These are phyloP conservation scores for Metschnikowia matae DNA, from an alignment of 805 yeast species.

Conservation along the genomic window DNA sequence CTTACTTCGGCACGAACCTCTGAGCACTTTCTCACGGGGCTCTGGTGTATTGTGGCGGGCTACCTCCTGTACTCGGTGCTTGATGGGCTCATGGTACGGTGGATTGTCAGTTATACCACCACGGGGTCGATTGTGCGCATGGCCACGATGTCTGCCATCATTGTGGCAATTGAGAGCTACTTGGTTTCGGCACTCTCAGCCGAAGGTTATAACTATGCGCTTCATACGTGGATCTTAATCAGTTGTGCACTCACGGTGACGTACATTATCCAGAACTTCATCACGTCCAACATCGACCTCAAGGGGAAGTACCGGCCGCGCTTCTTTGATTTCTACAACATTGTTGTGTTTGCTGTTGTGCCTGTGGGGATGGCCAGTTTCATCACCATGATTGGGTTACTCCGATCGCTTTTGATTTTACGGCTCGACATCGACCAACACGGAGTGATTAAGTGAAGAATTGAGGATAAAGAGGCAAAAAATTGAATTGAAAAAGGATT, in stretches of 20 bases:
- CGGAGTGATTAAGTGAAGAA: neutral
- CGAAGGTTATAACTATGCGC: conserved; percentile 63
- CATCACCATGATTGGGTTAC: conserved; percentile 79
- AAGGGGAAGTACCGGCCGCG: conserved; percentile 48
- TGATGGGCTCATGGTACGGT: conserved; percentile 86
- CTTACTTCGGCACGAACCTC: conserved; percentile 64
- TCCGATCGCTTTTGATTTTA: conserved; percentile 70
- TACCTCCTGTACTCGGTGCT: conserved; percentile 78
- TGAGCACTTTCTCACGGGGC: conserved; percentile 74
- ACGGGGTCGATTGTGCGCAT: conserved; percentile 86
- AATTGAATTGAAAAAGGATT: neutral
- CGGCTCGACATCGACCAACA: conserved; percentile 53
- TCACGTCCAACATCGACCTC: conserved; percentile 68
- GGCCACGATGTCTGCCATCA: conserved; percentile 72
- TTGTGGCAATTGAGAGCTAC: conserved; percentile 66
- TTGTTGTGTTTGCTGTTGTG: conserved; percentile 95
- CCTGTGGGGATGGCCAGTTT: conserved; percentile 96
- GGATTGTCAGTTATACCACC: conserved; percentile 88
- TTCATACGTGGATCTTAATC: conserved; percentile 91
- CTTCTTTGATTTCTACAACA: conserved; percentile 80
- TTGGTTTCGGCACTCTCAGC: conserved; percentile 60
- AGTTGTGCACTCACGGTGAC: conserved; percentile 77
- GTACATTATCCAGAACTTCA: conserved; percentile 81
- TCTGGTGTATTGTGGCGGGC: conserved; percentile 92
- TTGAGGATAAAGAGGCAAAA: neutral